These are phyloP conservation scores for Begonia loranthoides DNA, from an alignment of 306 rosid genomes.

Conservation along the genomic window DNA sequence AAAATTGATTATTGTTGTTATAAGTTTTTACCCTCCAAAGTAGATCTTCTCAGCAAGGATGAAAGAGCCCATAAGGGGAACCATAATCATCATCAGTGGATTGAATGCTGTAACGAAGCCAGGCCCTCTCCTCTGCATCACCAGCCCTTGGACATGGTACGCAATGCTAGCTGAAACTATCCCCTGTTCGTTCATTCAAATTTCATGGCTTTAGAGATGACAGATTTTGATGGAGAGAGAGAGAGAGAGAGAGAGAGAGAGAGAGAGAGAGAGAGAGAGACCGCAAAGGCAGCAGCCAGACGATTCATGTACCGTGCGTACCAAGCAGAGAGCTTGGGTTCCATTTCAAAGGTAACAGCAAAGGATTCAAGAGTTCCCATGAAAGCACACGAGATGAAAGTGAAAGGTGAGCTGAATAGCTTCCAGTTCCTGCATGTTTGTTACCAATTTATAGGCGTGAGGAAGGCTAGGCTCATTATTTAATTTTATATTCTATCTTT, in stretches of 20 bases:
- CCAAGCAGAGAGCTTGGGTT: not conserved
- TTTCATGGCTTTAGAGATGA: not conserved
- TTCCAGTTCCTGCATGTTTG: too few relatives aligned
- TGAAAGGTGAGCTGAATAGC: not conserved
- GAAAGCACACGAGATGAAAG: not conserved
- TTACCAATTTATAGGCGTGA: too few relatives aligned
- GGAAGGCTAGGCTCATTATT: too few relatives aligned
- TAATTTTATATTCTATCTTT: too few relatives aligned
- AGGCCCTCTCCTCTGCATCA: constrained; percentile 73
- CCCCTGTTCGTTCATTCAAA: constrained; percentile 27
- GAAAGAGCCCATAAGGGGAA: constrained; percentile 66
- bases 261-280: not conserved
- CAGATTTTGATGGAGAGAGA: not conserved
- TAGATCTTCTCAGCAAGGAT: constrained; percentile 58
- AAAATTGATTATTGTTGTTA: too few relatives aligned
- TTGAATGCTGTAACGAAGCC: constrained; percentile 88
- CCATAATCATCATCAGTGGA: constrained; percentile 84
- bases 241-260: not conserved
- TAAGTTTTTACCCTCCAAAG: constrained; percentile 52
- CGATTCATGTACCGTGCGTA: not conserved
- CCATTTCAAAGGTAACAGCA: not conserved
- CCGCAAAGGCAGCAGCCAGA: not conserved
- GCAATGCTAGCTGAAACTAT: constrained; percentile 55
- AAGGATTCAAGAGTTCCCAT: not conserved
- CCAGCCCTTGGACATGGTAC: constrained; percentile 74